Evolutionary conservation across 768 basidiomycete genomes (phyloP).

Genomic region (Kwoniella sp.): DNA sequence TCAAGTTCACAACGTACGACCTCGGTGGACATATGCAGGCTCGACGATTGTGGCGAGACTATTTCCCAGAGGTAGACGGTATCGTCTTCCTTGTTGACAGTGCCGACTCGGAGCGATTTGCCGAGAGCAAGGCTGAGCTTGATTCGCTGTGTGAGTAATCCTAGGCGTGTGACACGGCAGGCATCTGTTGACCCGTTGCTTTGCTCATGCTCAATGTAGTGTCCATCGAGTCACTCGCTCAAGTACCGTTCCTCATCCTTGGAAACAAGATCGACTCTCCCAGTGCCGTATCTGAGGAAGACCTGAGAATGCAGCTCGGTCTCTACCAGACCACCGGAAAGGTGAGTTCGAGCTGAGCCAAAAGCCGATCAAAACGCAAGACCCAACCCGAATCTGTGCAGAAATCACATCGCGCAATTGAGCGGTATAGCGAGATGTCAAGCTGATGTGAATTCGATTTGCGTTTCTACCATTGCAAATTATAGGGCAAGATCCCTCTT

Average conservation of each 20-base stretch:
- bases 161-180: not conserved
- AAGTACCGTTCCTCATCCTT: slow-evolving; percentile 96
- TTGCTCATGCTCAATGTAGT: too few species aligned
- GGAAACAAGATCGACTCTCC: slow-evolving; percentile 99
- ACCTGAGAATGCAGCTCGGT: slow-evolving; percentile 90
- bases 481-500: slow-evolving; percentile 96
- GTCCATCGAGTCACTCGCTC: slow-evolving; percentile 89
- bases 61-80: slow-evolving; percentile 99
- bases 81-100: slow-evolving; percentile 98
- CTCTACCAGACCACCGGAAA: slow-evolving; percentile 99
- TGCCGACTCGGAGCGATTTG: slow-evolving; percentile 93
- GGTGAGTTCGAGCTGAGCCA: too few species aligned
- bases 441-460: not conserved
- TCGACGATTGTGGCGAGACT: slow-evolving; percentile 98
- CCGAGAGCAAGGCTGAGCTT: slow-evolving; percentile 94
- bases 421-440: not conserved
- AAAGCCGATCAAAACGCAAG: too few species aligned
- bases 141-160: slow-evolving; percentile 69
- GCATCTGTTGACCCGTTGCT: not conserved
- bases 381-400: too few species aligned
- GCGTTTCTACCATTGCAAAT: not conserved
- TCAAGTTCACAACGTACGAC: slow-evolving; percentile 99
- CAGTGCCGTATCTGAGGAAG: slow-evolving; percentile 95
- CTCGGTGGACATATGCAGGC: slow-evolving; percentile 98
- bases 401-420: too few species aligned